These are phyloP conservation scores for Penicillium polonicum DNA, from an alignment of 2,329 filamentous ascomycete species.

Conservation along the genomic window DNA sequence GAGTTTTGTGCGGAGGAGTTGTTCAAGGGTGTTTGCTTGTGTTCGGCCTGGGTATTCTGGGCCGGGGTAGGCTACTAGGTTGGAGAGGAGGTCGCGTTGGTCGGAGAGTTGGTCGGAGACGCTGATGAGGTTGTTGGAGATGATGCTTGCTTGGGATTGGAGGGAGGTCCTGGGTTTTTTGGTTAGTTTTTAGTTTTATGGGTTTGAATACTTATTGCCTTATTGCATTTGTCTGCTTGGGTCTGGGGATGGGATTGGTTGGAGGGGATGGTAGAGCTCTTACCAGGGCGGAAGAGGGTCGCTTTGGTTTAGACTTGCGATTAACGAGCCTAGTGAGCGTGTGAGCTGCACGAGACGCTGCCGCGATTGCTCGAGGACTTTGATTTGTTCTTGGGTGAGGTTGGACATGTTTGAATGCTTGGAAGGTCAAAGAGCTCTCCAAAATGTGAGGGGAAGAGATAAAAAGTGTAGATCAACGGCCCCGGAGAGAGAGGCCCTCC, in stretches of 20 bases:
- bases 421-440: background rate
- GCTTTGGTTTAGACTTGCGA: slow-evolving; percentile 59
- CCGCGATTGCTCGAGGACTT: slow-evolving; percentile 68
- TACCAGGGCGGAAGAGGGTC: slow-evolving; percentile 69
- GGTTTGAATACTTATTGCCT: background rate
- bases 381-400: slow-evolving; percentile 48
- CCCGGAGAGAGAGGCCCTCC: background rate
- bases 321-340: slow-evolving; percentile 65
- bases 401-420: slow-evolving; percentile 34
- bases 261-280: slow-evolving; percentile 20
- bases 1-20: slow-evolving; percentile 77
- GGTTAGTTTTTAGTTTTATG: background rate
- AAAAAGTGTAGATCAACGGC: slow-evolving; percentile 2
- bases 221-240: background rate
- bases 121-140: slow-evolving; percentile 67
- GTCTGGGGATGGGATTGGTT: background rate
- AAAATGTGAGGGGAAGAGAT: background rate
- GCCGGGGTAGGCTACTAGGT: slow-evolving; percentile 71
- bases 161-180: slow-evolving; percentile 59
- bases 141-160: slow-evolving; percentile 68
- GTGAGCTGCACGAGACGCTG: slow-evolving; percentile 67
- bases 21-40: slow-evolving; percentile 60
- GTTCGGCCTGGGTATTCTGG: slow-evolving; percentile 71
- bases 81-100: slow-evolving; percentile 65
- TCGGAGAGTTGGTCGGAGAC: slow-evolving; percentile 65